Evolutionary conservation across 2,329 filamentous ascomycete genomes (phyloP).

Genomic region (Aspergillus tanneri): DNA sequence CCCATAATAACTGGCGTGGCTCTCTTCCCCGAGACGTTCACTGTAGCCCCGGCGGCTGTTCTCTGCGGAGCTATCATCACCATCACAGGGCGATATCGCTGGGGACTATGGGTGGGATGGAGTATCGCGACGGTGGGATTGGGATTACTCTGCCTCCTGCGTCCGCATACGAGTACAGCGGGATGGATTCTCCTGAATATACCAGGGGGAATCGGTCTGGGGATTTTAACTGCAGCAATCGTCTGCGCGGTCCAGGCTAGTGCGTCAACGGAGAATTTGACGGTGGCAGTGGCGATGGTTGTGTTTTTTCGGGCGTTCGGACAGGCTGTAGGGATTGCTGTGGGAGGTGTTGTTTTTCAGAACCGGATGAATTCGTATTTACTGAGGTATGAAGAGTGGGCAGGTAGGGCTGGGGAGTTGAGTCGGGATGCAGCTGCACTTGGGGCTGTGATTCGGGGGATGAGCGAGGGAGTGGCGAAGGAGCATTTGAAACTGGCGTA

Average conservation of each 20-base stretch:
- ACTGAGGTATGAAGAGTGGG: constrained; percentile 47
- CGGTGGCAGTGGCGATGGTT: constrained; percentile 61
- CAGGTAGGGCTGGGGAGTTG: constrained; percentile 46
- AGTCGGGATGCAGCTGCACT: constrained; percentile 58
- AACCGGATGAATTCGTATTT: constrained; percentile 58
- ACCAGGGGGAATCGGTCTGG: constrained; percentile 57
- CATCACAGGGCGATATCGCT: constrained; percentile 58
- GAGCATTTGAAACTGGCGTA: constrained; percentile 50
- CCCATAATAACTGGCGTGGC: constrained; percentile 58
- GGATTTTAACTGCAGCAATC: constrained; percentile 62
- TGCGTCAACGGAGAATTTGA: constrained; percentile 56
- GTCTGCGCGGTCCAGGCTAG: constrained; percentile 62
- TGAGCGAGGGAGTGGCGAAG: constrained; percentile 44
- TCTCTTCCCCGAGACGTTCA: constrained; percentile 60
- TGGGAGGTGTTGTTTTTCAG: constrained; percentile 66
- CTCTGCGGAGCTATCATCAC: constrained; percentile 49
- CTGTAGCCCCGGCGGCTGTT: constrained; percentile 60
- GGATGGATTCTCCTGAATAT: constrained; percentile 61
- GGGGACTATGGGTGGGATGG: constrained; percentile 63
- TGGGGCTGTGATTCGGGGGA: constrained; percentile 55
- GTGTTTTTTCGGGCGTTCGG: constrained; percentile 64
- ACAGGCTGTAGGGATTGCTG: constrained; percentile 62
- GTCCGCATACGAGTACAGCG: constrained; percentile 47
- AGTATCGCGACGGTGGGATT: constrained; percentile 53
- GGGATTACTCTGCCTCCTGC: constrained; percentile 44